Conservation (phyloP, 495 filamentous ascomycete genomes). For the Penicillium malachiteum region DNA sequence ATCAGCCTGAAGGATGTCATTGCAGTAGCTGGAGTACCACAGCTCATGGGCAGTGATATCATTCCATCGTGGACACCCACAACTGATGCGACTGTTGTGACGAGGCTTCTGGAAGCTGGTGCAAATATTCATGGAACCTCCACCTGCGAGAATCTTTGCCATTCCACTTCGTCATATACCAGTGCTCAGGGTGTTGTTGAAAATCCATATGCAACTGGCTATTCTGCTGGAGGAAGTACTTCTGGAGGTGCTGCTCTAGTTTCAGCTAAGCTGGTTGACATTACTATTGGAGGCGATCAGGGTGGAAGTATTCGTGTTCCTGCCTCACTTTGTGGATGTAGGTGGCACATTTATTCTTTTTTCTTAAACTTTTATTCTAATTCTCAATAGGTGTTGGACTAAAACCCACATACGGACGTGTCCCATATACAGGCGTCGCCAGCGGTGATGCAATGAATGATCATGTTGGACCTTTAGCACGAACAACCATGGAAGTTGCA, state of each 20-base stretch:
- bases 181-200: constrained; percentile 51
- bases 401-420: constrained; percentile 52
- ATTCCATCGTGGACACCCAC: constrained; percentile 39
- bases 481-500: constrained; percentile 50
- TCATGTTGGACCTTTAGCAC: constrained; percentile 49
- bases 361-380: constrained; percentile 2
- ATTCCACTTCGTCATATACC: constrained; percentile 43
- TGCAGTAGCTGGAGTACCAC: constrained; percentile 40
- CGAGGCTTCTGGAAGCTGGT: constrained; percentile 46
- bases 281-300: constrained; percentile 60
- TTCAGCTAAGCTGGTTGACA: constrained; percentile 47
- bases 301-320: constrained; percentile 62
- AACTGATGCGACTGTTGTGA: constrained; percentile 48
- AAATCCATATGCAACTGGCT: constrained; percentile 48
- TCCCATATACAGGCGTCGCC: constrained; percentile 50
- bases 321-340: constrained; percentile 46
- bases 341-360: not conserved
- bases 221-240: constrained; percentile 56
- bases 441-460: constrained; percentile 48
- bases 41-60: constrained; percentile 36
- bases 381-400: constrained; percentile 35
- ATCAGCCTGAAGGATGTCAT: constrained; percentile 60
- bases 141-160: constrained; percentile 49
- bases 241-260: constrained; percentile 58
- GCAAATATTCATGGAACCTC: constrained; percentile 43